Evolutionary conservation across 768 basidiomycete species (phyloP).

Genomic region (Lactarius quietus): DNA sequence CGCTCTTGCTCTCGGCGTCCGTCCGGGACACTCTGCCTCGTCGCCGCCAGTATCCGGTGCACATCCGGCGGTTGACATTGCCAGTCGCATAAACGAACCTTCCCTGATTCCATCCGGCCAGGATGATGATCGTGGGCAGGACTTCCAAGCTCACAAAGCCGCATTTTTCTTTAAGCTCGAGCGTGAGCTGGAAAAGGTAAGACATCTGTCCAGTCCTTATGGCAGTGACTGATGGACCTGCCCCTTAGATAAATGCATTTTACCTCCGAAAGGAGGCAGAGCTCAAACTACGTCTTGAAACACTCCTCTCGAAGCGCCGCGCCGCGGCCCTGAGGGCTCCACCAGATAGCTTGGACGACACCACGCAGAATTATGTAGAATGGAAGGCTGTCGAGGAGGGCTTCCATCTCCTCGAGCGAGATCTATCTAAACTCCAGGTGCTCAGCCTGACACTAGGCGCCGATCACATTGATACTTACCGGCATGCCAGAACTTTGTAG

Average conservation of each 20-base stretch:
- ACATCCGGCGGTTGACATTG: constrained; percentile 30
- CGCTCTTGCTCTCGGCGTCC: constrained; percentile 75
- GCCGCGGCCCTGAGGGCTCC: constrained; percentile 70
- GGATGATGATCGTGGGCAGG: constrained; percentile 72
- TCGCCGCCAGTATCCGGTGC: constrained; percentile 32
- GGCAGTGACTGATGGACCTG: constrained; percentile 12
- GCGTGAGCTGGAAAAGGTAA: constrained; percentile 93
- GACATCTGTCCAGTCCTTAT: not conserved
- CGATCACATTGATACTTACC: constrained; percentile 23
- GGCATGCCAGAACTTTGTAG: constrained; percentile 78
- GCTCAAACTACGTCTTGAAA: constrained; percentile 86
- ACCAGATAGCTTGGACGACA: constrained; percentile 62
- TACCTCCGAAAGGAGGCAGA: constrained; percentile 98
- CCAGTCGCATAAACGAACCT: constrained; percentile 41
- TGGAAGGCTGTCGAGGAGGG: constrained; percentile 98
- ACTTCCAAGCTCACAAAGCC: constrained; percentile 92
- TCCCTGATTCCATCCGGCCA: constrained; percentile 61
- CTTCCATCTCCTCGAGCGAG: constrained; percentile 89
- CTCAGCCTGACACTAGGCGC: constrained; percentile 19
- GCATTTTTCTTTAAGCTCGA: constrained; percentile 99
- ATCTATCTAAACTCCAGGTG: constrained; percentile 94
- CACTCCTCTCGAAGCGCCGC: constrained; percentile 89
- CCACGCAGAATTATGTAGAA: constrained; percentile 67
- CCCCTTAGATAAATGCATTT: constrained; percentile 86
- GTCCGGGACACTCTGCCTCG: constrained; percentile 54